Evolutionary conservation across 305 asterid genomes (phyloP), one percentile per base, ranked within the genome.

Genomic region (Solanum hybrid): DNA sequence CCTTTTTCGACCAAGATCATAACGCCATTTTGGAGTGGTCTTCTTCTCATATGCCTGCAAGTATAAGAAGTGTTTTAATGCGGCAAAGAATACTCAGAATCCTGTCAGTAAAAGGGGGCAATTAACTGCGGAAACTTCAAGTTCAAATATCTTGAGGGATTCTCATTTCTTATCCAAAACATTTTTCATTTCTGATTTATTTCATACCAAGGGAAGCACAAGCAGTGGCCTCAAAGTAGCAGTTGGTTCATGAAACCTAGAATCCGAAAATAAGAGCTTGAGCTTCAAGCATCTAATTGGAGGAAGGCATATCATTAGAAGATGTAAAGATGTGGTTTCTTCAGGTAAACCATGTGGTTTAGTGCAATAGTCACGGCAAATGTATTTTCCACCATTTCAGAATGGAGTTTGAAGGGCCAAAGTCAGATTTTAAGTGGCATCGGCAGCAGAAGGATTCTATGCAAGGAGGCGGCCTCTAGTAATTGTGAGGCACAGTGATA

Each of bases 1-100:
- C 92, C 97, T 95, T 90, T 89, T 96, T 86, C 98, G 94, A 89
- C 99, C 99, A 90, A 97, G 98, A 93, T 97, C 99, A 93, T 96
- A 97, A 32, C 98, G 98, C 99, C 99, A 97, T 91, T 96, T 97
- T 24, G 97, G 96, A 91, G 94, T 88, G 40, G 97, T 93, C 90
- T 93, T 96, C 93, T 96, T 97, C 92, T 97, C 99, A 79, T 96
- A 97, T 80, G 99, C 99, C 99, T 97, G 91, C 78, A 89, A 32
- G 93, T 38, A 89, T 81, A 75, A 88, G 90, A 85, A 91, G 27
- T 51, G 64, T 91, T 40, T 84, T 46, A 84, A 31, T 46, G 73
- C 7, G 88, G 76, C 71, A 88, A 82, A 46, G 87, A 46, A 82
- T 29, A 84, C 22, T 29, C 64, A 51, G 24, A 51, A 31, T 29